Evolutionary conservation across 2,329 filamentous ascomycete species (phyloP).

Genomic region (Cyphellophora europaea): DNA sequence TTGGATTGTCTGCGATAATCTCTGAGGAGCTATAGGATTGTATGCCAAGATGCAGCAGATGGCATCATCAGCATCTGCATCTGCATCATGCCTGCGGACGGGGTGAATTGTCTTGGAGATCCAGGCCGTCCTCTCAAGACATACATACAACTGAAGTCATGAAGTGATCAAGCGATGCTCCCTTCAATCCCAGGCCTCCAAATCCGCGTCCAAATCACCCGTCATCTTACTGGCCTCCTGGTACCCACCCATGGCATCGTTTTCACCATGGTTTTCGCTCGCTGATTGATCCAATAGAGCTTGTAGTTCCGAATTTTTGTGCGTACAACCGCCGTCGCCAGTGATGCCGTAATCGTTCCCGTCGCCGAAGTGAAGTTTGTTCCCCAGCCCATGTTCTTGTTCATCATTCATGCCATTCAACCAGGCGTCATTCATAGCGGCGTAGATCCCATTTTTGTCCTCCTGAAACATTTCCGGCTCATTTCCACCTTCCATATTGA

Average conservation of each 20-base stretch:
- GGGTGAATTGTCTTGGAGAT: too few relatives aligned
- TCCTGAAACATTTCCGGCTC: constrained; percentile 7
- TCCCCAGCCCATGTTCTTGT: neutral
- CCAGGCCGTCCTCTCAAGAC: too few relatives aligned
- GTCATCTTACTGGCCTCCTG: neutral
- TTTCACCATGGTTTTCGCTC: neutral
- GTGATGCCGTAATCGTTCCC: neutral
- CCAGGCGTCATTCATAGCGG: constrained; percentile 14
- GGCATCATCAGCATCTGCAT: too few relatives aligned
- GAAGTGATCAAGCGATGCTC: too few relatives aligned
- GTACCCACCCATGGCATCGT: neutral
- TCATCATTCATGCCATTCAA: constrained; percentile 14
- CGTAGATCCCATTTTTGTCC: constrained; percentile 9
- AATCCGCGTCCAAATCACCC: neutral
- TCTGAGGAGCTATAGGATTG: too few relatives aligned
- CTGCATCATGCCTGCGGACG: too few relatives aligned
- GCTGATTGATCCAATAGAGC: too few relatives aligned
- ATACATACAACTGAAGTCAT: too few relatives aligned
- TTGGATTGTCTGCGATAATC: too few relatives aligned
- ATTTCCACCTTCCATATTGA: constrained; percentile 33
- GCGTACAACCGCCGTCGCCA: too few relatives aligned
- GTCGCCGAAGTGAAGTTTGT: neutral
- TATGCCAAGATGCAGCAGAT: too few relatives aligned
- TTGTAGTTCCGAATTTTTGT: constrained; percentile 1
- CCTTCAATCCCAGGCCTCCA: too few relatives aligned